These are phyloP conservation scores for Artemisia princeps DNA, from an alignment of 140 eudicot genomes.

Conservation along the genomic window DNA sequence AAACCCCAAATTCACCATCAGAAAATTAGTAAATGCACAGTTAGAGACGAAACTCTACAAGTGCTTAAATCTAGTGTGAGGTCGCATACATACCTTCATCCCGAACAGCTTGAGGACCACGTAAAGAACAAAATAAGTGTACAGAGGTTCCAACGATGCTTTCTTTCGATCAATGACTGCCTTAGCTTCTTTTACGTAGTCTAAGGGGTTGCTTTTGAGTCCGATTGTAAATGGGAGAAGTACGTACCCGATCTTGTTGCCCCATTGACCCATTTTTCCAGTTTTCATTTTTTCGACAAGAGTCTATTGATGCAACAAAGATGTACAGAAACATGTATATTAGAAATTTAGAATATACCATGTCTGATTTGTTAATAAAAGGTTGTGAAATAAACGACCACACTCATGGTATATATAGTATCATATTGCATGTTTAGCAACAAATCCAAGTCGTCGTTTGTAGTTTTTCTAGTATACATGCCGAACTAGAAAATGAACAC, in stretches of 20 bases:
- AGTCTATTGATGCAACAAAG: conserved; percentile 22
- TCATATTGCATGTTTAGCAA: neutral
- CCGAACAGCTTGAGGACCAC: conserved; percentile 48
- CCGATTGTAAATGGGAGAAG: conserved; percentile 55
- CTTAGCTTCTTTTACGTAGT: conserved; percentile 55
- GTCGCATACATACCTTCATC: conserved; percentile 33
- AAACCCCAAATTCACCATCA: conserved; percentile 13
- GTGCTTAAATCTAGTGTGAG: neutral
- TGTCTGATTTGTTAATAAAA: too few species aligned
- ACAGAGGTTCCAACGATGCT: conserved; percentile 49
- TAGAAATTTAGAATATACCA: neutral
- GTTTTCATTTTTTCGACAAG: conserved; percentile 54
- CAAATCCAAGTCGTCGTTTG: neutral
- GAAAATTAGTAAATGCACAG: neutral
- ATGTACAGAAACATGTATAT: neutral
- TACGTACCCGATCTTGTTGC: conserved; percentile 53
- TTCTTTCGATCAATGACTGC: conserved; percentile 57
- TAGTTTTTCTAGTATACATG: neutral
- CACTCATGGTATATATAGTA: neutral
- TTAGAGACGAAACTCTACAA: neutral
- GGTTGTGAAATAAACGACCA: neutral
- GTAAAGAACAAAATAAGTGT: conserved; percentile 27
- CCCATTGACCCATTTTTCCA: conserved; percentile 49
- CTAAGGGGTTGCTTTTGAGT: conserved; percentile 45
- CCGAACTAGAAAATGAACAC: neutral